These are phyloP conservation scores for Mycena rosella DNA, from an alignment of 768 basidiomycete species.

Conservation along the genomic window DNA sequence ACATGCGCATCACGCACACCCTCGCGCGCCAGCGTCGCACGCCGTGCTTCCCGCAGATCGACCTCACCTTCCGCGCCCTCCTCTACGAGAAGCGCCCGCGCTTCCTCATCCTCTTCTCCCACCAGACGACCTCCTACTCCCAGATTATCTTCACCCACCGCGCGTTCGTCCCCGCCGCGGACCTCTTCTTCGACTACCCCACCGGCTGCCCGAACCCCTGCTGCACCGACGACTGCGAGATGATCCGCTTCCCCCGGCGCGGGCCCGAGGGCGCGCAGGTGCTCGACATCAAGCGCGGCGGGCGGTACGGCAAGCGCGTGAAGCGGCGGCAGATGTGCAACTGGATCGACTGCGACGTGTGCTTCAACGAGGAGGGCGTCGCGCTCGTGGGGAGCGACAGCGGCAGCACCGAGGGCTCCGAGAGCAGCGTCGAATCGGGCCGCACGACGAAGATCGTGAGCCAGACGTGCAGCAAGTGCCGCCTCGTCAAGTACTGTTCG, in stretches of 20 bases:
- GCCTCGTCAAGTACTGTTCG: conserved; percentile 83
- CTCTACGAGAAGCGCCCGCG: conserved; percentile 82
- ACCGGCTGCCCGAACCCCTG: conserved; percentile 85
- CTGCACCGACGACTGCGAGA: conserved; percentile 86
- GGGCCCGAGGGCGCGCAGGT: conserved; percentile 73
- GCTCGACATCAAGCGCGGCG: conserved; percentile 72
- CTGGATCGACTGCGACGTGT: conserved; percentile 81
- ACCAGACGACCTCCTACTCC: conserved; percentile 84
- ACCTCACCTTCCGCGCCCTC: conserved; percentile 81
- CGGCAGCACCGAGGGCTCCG: conserved; percentile 56
- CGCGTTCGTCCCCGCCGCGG: conserved; percentile 76
- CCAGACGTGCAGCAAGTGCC: conserved; percentile 82
- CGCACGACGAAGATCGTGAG: conserved; percentile 53
- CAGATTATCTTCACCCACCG: conserved; percentile 85
- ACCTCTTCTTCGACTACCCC: conserved; percentile 83
- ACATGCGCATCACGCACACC: conserved; percentile 78
- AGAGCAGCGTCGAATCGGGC: conserved; percentile 54
- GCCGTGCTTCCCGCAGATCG: conserved; percentile 87
- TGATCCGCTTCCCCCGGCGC: conserved; percentile 81
- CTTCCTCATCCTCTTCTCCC: conserved; percentile 83
- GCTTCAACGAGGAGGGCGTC: conserved; percentile 62
- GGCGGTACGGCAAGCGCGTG: conserved; percentile 61
- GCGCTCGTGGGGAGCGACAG: conserved; percentile 36
- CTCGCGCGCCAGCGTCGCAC: conserved; percentile 77
- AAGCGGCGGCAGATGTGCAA: conserved; percentile 80